phyloP scores from a whole-genome alignment of 2,329 filamentous ascomycete genomes.

The Thermothelomyces thermophilus region DNA sequence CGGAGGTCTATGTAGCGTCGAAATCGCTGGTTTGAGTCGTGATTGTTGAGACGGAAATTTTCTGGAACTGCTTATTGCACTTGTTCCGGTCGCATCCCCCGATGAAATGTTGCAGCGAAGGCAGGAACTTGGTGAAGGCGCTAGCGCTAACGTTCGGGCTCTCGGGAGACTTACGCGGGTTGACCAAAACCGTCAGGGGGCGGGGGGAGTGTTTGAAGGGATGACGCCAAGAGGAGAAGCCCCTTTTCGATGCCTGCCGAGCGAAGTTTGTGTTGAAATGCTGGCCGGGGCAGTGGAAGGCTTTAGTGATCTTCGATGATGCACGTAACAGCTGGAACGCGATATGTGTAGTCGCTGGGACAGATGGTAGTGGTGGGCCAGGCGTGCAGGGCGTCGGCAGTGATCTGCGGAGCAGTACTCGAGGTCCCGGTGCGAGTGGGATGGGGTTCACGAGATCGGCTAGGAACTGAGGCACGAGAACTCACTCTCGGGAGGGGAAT shows the following conservation, averaged over 20 bases:
- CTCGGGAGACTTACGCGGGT: not conserved
- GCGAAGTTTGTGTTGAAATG: not conserved
- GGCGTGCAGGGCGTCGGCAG: not conserved
- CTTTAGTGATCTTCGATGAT: no score
- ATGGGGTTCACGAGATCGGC: not conserved
- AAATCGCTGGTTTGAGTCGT: not conserved
- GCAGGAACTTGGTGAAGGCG: not conserved
- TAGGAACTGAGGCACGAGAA: not conserved
- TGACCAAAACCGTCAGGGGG: constrained; percentile 8
- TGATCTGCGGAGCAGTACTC: constrained; percentile 1
- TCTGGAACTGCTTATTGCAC: not conserved
- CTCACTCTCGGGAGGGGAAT: no score
- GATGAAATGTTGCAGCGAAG: not conserved
- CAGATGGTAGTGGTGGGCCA: not conserved
- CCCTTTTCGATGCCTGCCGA: not conserved
- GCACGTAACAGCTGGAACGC: not conserved
- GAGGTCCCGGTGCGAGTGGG: not conserved
- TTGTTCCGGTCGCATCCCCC: constrained; percentile 1
- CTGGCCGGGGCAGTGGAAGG: not conserved
- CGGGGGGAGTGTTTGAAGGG: constrained; percentile 7
- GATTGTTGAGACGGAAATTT: not conserved
- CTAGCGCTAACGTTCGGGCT: not conserved
- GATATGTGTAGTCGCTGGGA: not conserved
- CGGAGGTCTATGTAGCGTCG: constrained; percentile 21
- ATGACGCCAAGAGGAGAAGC: constrained; percentile 1